Conservation (phyloP, 1,139 yeast genomes). For the Tardiomyces digboiensis region DNA sequence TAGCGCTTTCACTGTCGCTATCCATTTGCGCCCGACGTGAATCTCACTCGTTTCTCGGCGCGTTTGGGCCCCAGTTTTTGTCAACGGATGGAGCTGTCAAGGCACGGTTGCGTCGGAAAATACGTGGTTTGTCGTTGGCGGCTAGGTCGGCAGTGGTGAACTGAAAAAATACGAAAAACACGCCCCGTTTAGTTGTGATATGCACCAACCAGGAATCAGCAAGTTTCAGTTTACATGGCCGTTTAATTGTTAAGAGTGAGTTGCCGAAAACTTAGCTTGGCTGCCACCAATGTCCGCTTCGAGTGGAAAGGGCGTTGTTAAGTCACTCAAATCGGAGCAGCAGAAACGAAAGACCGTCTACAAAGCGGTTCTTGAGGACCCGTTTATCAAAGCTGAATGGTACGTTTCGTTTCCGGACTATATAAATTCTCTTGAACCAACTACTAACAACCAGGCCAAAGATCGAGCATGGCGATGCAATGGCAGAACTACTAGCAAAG, state of each 20-base stretch:
- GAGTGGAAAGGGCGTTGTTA: not conserved
- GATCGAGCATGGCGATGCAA: slow-evolving; percentile 52
- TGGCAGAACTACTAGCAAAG: slow-evolving; percentile 43
- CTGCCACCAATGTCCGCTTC: no score
- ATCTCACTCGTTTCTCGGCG: no score
- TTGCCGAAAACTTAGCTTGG: no score
- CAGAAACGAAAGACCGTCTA: slow-evolving; percentile 1
- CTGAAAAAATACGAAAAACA: not conserved
- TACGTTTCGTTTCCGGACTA: not conserved
- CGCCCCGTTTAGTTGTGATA: not conserved
- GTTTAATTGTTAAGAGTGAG: no score
- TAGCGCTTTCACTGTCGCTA: slow-evolving; percentile 28
- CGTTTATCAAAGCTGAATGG: not conserved
- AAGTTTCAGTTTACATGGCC: no score
- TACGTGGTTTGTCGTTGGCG: no score
- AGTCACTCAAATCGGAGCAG: not conserved
- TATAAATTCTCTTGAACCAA: no score
- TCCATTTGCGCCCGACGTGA: no score
- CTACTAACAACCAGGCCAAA: slow-evolving; percentile 20
- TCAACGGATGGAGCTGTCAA: no score
- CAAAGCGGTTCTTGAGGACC: not conserved
- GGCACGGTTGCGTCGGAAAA: no score
- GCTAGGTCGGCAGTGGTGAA: no score
- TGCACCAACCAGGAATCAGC: not conserved
- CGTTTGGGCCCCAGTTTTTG: no score